A percentile compares a stretch with the other conserved stretches of the same genome.
Conservation (phyloP, 139 green algal species). For the Chlamydomonas asymmetrica region DNA sequence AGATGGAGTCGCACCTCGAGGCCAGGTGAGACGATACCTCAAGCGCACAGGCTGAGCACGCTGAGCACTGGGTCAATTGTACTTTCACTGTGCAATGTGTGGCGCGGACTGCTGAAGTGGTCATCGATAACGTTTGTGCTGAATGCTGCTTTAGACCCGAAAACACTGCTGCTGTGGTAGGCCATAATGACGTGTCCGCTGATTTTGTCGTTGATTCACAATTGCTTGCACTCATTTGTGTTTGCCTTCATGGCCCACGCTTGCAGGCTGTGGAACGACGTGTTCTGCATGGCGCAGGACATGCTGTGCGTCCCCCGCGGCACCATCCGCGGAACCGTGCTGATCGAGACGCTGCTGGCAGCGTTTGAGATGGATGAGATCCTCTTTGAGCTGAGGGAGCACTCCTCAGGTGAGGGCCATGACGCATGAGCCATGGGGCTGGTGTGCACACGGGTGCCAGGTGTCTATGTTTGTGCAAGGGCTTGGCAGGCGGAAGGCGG, state of each 20-base stretch:
- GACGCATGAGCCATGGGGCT: too few relatives aligned
- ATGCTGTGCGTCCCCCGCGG: constrained; percentile 65
- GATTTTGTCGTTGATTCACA: background rate
- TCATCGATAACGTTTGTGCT: too few relatives aligned
- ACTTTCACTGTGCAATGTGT: too few relatives aligned
- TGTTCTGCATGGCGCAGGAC: constrained; percentile 71
- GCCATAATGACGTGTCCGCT: too few relatives aligned
- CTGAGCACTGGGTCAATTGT: too few relatives aligned
- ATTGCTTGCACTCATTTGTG: background rate
- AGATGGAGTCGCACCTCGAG: constrained; percentile 90
- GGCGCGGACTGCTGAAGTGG: too few relatives aligned
- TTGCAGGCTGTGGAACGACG: constrained; percentile 75
- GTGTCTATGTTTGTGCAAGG: too few relatives aligned
- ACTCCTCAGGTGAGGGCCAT: constrained; percentile 49
- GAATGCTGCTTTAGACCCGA: background rate
- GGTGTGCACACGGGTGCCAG: too few relatives aligned
- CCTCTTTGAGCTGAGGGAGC: constrained; percentile 85
- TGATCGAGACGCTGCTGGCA: constrained; percentile 90
- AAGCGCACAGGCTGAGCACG: too few relatives aligned
- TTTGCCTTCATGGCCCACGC: background rate
- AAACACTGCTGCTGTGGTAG: too few relatives aligned
- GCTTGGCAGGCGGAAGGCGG: too few relatives aligned
- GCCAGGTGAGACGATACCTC: constrained; percentile 37
- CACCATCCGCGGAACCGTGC: constrained; percentile 80
- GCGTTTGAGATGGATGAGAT: constrained; percentile 95